Conservation (phyloP, 495 filamentous ascomycete species). For the Neurospora sp. region DNA sequence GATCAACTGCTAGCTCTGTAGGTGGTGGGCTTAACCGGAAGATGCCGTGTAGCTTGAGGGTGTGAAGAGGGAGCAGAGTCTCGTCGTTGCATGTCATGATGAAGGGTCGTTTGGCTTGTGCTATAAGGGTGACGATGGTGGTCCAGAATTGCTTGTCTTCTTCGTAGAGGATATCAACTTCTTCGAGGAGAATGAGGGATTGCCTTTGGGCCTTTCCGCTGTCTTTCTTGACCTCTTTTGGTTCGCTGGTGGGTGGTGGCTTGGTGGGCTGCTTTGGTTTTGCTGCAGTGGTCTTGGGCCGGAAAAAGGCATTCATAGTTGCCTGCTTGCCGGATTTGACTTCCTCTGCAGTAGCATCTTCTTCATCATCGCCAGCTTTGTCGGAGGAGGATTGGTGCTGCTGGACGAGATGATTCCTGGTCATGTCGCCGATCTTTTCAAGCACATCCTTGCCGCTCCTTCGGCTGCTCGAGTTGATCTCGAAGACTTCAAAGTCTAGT, state of each 20-base stretch:
- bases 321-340: constrained; percentile 59
- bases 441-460: constrained; percentile 83
- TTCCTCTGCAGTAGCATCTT: constrained; percentile 45
- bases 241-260: constrained; percentile 1
- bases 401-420: constrained; percentile 77
- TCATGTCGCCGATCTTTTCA: constrained; percentile 94
- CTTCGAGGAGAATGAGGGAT: constrained; percentile 88
- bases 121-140: constrained; percentile 65
- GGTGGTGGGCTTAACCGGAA: constrained; percentile 69
- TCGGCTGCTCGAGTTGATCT: constrained; percentile 77
- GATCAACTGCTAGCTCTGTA: constrained; percentile 60
- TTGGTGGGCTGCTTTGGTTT: constrained; percentile 20
- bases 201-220: constrained; percentile 63
- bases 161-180: constrained; percentile 87
- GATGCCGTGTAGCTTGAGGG: constrained; percentile 70
- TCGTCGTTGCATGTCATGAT: constrained; percentile 95
- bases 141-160: constrained; percentile 94
- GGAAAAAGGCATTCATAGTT: constrained; percentile 77
- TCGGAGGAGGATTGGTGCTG: constrained; percentile 22
- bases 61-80: constrained; percentile 56
- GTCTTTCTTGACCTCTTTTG: constrained; percentile 31
- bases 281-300: constrained; percentile 25
- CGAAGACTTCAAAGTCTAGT: constrained; percentile 88
- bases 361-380: constrained; percentile 13
- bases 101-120: constrained; percentile 79